Conservation (phyloP, 305 asterid species). For the Solanum hybrid region DNA sequence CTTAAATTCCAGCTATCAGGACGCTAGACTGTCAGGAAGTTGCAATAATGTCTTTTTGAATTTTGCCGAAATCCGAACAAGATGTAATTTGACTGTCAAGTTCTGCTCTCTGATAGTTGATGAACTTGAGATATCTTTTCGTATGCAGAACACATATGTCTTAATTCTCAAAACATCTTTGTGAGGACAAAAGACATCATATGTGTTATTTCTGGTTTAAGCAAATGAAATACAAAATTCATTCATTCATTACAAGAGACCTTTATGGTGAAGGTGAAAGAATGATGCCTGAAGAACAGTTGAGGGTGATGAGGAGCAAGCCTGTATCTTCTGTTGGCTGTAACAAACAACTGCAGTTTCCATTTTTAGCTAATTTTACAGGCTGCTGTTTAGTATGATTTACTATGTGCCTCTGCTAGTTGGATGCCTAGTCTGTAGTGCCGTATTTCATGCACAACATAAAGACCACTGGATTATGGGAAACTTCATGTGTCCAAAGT, state of each 20-base stretch:
- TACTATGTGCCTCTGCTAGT: neutral
- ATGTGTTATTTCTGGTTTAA: neutral
- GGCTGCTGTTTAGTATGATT: neutral
- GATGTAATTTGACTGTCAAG: neutral
- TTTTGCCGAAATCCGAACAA: neutral
- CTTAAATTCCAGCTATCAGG: neutral
- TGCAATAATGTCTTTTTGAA: neutral
- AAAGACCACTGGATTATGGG: neutral
- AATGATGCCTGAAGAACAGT: neutral
- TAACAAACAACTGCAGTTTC: neutral
- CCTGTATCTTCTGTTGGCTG: neutral
- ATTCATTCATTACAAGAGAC: neutral
- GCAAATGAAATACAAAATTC: neutral
- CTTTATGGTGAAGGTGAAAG: neutral
- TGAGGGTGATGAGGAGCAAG: neutral
- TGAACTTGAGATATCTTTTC: neutral
- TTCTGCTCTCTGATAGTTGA: neutral
- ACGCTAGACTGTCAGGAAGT: neutral
- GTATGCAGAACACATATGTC: neutral
- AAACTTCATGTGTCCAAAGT: neutral
- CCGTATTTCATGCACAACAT: neutral
- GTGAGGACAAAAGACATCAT: neutral
- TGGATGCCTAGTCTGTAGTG: neutral
- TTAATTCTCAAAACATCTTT: neutral
- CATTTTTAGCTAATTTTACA: neutral